Evolutionary conservation across 768 basidiomycete species (phyloP), one percentile per base, ranked within the genome.

Genomic region (Panaeolus papilionaceus): DNA sequence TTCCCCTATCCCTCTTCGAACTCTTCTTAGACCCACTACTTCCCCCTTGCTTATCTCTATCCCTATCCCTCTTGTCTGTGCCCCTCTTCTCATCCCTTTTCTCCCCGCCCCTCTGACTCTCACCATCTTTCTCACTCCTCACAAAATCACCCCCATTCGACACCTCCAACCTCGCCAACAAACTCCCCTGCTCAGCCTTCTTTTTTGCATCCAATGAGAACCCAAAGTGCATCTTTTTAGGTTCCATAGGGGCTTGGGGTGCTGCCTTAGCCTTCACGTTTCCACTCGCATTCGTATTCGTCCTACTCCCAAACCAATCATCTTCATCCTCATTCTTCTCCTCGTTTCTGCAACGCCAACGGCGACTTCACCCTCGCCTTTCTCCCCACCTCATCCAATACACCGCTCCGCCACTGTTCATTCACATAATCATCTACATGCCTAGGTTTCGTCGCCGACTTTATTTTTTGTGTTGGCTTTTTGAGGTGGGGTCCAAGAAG

Each of bases 321-420:
- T 85, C 85, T 2, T 75, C 74, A 61, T 92, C 89, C 26, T 87
- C 84, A 23, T 84, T 83, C 68, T 78, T 45, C 51, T 69, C 67
- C 68, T 84, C 86, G 83, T 71, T 83, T 83, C 70, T 85, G 86
- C 76, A 92, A 73, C 66, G 80, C 84, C 42, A 83, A 87, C 58
- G 80, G 85, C 63, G 88, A 85, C 74, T 90, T 92, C 68, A 83
- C 83, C 69, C 85, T 86, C 3, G 84, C 90, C 69, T 86, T 86
- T 73, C 81, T 86, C n/a, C 93, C 93, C 39, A 94, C 92, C 68
- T 90, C 83, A 39, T 81, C 79, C 1, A 88, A 88, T 18, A 82
- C 79, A 62, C 76, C 76, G 70, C 82, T 83, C 0, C 79, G 78
- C 47, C 84, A 75, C 63, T 74, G 71, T 40, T 81, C 77, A 1